Base-by-base conservation (phyloP, 225 moss, liverwort and hornwort genomes). In the Polytrichum formosum region DNA sequence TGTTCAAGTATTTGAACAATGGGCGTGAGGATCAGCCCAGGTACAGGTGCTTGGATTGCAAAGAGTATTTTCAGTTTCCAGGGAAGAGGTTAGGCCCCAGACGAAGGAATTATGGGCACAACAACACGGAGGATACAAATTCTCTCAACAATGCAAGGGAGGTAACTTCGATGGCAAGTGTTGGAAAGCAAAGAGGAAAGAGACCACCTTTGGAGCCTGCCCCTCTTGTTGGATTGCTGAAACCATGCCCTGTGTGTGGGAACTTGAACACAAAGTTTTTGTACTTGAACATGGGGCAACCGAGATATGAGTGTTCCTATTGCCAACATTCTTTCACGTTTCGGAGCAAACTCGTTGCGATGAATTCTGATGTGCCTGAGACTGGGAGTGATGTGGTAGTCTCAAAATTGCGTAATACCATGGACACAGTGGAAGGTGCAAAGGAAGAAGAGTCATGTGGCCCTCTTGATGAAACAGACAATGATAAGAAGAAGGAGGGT, bases 1-100 rank as follows among this genome's bases (percentile, higher is more conserved):
- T 75, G 71, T 86, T 83, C 37, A 86, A 86, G 80, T 86, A 83
- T 66, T 78, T 80, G 65, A 86, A 86, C 69, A 86, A 86, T 68
- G 83, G 83, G 75, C 80, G 78, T 65, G 56, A 66, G 54, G 83
- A 83, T 67, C 86, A 86, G 74, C 83, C 86, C 58, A 83, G 86
- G 63, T 86, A 86, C 63, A 77, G 83, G 76, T 86, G 86, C 66
- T 75, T 83, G 22, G 80, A 37, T 25, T 66, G 66, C 35, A 22
- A 8, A 7, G n/a, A 35, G 8, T 35, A 20, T n/a, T 67, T 67
- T 46, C 66, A 67, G 26, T 67, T 67, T 25, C 35, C 35, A 18
- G 46, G 35, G 10, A 67, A 67, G 46, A 9, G 53, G 26, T 26
- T 16, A 63, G 17, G 16, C 5, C 22, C 23, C 2, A 23, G 22